Percentiles rank a stretch among this genome's conserved stretches.
phyloP scores from a whole-genome alignment of 805 yeast genomes.

The Ogataea salicorniae region DNA sequence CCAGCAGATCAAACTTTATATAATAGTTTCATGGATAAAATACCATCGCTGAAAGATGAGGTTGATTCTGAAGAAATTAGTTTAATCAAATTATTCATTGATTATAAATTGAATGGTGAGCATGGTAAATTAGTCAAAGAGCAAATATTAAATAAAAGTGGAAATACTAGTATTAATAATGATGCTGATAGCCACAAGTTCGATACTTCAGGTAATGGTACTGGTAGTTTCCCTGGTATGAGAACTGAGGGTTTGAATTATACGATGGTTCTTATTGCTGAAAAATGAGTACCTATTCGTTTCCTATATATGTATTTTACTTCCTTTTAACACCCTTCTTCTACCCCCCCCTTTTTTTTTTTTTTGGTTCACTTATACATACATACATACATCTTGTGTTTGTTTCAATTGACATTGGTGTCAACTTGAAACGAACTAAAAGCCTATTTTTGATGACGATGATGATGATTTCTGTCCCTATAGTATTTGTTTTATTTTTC shows the following conservation, averaged over 20 bases:
- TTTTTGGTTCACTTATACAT: no score
- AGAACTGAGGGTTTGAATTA: slow-evolving; percentile 23
- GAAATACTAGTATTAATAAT: no score
- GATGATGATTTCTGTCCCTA: not conserved
- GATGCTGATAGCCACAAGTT: no score
- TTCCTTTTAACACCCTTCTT: no score
- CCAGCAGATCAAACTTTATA: not conserved
- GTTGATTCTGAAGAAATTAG: slow-evolving; percentile 13
- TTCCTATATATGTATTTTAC: no score
- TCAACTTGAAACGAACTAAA: no score
- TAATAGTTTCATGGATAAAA: not conserved
- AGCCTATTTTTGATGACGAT: not conserved
- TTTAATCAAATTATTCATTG: slow-evolving; percentile 26
- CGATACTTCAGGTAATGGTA: not conserved
- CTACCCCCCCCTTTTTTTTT: no score
- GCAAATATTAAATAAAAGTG: slow-evolving; percentile 4
- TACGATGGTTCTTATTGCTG: slow-evolving; percentile 23
- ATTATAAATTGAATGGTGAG: slow-evolving; percentile 27
- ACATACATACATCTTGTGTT: no score
- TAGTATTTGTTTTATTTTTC: no score
- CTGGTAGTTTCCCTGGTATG: not conserved
- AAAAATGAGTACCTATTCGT: slow-evolving; percentile 8
- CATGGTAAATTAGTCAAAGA: slow-evolving; percentile 18
- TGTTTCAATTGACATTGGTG: no score
- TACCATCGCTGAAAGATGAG: not conserved